Conservation (phyloP, 1,284 basidiomycete genomes). For the Anthracocystis setariae region DNA sequence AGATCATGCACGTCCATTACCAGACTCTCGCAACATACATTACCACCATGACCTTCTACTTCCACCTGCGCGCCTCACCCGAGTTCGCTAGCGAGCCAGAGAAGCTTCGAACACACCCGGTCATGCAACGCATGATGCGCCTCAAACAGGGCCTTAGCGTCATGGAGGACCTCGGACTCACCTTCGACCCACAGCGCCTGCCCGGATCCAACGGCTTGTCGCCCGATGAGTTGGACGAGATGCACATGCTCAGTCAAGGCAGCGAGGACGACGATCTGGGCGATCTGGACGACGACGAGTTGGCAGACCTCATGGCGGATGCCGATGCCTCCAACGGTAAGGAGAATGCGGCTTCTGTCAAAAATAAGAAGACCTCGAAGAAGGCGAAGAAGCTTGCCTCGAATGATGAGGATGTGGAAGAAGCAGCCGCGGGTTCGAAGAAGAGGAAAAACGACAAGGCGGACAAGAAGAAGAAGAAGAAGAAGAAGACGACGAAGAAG, state of each 20-base stretch:
- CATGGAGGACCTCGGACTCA: constrained; percentile 70
- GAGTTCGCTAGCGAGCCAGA: constrained; percentile 45
- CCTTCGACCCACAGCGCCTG: constrained; percentile 33
- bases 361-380: constrained; percentile 21
- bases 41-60: constrained; percentile 89
- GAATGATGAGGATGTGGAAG: constrained; percentile 13
- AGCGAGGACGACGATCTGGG: constrained; percentile 56
- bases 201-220: constrained; percentile 18
- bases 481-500: constrained; percentile 23
- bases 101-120: constrained; percentile 70
- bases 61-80: constrained; percentile 78
- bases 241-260: constrained; percentile 48
- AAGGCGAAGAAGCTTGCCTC: constrained; percentile 17
- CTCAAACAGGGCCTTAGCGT: constrained; percentile 85
- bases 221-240: constrained; percentile 43
- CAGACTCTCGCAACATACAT: constrained; percentile 87
- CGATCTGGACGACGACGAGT: constrained; percentile 58
- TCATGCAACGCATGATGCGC: constrained; percentile 81
- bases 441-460: constrained; percentile 5
- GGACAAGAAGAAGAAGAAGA: constrained; percentile 9
- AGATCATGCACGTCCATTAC: constrained; percentile 53
- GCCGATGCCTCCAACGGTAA: constrained; percentile 51
- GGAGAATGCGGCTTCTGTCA: constrained; percentile 32
- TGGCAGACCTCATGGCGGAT: constrained; percentile 44
- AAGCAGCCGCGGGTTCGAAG: constrained; percentile 16